Evolutionary conservation across 345 rosid genomes (phyloP).

Genomic region (Gossypium sturtianum): DNA sequence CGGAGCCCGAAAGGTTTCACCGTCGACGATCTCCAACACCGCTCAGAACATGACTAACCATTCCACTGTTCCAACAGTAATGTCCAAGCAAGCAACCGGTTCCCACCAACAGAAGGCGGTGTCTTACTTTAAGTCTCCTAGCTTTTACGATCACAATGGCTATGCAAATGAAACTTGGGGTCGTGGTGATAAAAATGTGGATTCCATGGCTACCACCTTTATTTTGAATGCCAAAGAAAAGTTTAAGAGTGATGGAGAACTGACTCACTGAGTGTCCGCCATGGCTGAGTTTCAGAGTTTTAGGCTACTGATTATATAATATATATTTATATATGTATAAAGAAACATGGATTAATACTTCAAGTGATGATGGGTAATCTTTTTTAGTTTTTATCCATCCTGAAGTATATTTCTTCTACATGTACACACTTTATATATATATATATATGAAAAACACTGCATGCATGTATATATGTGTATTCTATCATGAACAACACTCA

Average conservation of each 20-base stretch:
- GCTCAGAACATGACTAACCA: not conserved
- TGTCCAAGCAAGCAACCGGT: slow-evolving; percentile 5
- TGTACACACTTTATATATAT: too few relatives aligned
- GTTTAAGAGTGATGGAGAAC: slow-evolving; percentile 22
- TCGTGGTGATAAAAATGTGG: slow-evolving; percentile 34
- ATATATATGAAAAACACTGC: too few relatives aligned
- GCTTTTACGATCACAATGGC: slow-evolving; percentile 2
- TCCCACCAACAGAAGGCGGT: not conserved
- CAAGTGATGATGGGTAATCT: too few relatives aligned
- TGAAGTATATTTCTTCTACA: too few relatives aligned
- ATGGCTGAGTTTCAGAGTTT: too few relatives aligned
- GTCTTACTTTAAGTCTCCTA: not conserved
- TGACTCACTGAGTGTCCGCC: too few relatives aligned
- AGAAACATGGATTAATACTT: too few relatives aligned
- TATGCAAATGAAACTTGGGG: not conserved
- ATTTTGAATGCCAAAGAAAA: slow-evolving; percentile 32
- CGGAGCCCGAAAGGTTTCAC: slow-evolving; percentile 11
- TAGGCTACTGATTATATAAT: too few relatives aligned
- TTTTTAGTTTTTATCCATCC: too few relatives aligned
- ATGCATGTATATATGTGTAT: too few relatives aligned
- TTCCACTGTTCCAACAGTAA: not conserved
- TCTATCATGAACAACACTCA: too few relatives aligned
- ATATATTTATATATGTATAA: too few relatives aligned
- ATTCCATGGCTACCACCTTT: slow-evolving; percentile 32
- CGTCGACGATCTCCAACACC: not conserved